phyloP scores from a whole-genome alignment of 176 grass and related monocot species.

The Panicum miliaceum region DNA sequence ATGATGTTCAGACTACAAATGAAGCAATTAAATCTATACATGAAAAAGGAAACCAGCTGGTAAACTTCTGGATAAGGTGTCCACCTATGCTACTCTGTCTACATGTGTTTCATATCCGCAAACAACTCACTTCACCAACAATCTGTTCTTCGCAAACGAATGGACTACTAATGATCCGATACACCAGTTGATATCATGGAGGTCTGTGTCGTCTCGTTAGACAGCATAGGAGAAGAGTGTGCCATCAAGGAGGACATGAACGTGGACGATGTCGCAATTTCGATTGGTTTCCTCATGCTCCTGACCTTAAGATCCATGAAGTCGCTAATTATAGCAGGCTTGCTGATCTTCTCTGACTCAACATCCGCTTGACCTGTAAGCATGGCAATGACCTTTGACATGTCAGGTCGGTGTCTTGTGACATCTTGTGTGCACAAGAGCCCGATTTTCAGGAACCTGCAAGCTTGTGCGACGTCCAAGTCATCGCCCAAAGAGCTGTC shows the following conservation, averaged over 20 bases:
- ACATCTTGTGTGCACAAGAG: conserved; percentile 86
- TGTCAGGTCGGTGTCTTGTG: conserved; percentile 62
- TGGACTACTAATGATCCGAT: conserved; percentile 46
- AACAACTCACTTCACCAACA: conserved; percentile 27
- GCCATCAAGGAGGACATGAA: conserved; percentile 49
- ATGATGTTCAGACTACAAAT: conserved; percentile 28
- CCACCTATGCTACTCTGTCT: conserved; percentile 27
- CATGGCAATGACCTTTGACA: conserved; percentile 61
- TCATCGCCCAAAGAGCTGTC: conserved; percentile 66
- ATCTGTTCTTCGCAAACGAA: neutral
- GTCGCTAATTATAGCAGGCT: conserved; percentile 69
- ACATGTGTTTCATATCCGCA: conserved; percentile 14
- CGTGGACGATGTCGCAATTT: conserved; percentile 31
- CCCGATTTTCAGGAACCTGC: conserved; percentile 71
- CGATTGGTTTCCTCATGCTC: conserved; percentile 52
- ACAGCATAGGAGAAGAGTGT: conserved; percentile 47
- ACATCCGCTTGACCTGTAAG: conserved; percentile 59
- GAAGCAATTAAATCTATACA: conserved; percentile 47
- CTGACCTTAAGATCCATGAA: conserved; percentile 84
- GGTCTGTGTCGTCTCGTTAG: conserved; percentile 54
- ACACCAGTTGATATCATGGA: conserved; percentile 61
- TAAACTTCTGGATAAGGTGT: conserved; percentile 6
- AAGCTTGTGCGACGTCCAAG: conserved; percentile 66
- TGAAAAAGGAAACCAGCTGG: conserved; percentile 5
- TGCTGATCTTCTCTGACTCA: conserved; percentile 55